A percentile compares a stretch with the other conserved stretches of the same genome.
These are phyloP conservation scores for Clitopilus passeckerianus DNA, from an alignment of 768 basidiomycete genomes.

Conservation along the genomic window DNA sequence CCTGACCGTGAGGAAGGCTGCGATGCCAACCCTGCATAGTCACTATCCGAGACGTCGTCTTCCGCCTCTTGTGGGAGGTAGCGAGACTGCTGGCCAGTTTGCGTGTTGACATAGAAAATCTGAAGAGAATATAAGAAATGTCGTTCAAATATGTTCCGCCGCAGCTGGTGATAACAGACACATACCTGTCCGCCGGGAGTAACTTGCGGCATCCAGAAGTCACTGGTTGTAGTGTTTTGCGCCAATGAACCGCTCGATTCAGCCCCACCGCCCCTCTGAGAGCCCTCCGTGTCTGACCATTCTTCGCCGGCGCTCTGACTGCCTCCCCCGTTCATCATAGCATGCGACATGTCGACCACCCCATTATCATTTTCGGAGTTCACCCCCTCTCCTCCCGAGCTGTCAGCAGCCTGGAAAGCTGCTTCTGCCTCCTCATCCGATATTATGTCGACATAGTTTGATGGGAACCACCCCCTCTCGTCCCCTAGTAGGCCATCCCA, in stretches of 20 bases:
- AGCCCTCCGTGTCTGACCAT: slow-evolving; percentile 50
- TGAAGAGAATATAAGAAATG: slow-evolving; percentile 22
- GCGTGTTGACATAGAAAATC: slow-evolving; percentile 95
- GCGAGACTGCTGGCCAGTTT: slow-evolving; percentile 76
- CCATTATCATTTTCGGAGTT: slow-evolving; percentile 23
- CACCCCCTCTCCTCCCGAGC: slow-evolving; percentile 21
- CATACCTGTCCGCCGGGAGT: slow-evolving; percentile 79
- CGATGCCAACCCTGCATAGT: slow-evolving; percentile 55
- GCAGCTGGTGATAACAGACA: background rate
- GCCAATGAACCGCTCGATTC: slow-evolving; percentile 26
- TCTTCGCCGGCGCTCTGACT: slow-evolving; percentile 44
- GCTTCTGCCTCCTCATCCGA: slow-evolving; percentile 78
- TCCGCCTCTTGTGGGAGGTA: slow-evolving; percentile 79
- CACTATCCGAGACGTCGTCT: slow-evolving; percentile 57
- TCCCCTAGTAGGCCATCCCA: slow-evolving; percentile 94
- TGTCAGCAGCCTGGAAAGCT: slow-evolving; percentile 49
- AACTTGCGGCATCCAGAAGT: slow-evolving; percentile 91
- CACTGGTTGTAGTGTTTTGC: slow-evolving; percentile 40
- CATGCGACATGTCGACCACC: slow-evolving; percentile 44
- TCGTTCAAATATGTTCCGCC: background rate
- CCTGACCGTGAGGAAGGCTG: slow-evolving; percentile 54
- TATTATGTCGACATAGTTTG: slow-evolving; percentile 85
- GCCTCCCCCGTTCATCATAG: slow-evolving; percentile 32
- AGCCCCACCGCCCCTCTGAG: slow-evolving; percentile 27
- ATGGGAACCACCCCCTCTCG: slow-evolving; percentile 95